A percentile compares a stretch with the other conserved stretches of the same genome.
phyloP scores from a whole-genome alignment of 352 stramenopile genomes.

The Nannochloropsis limnetica region DNA sequence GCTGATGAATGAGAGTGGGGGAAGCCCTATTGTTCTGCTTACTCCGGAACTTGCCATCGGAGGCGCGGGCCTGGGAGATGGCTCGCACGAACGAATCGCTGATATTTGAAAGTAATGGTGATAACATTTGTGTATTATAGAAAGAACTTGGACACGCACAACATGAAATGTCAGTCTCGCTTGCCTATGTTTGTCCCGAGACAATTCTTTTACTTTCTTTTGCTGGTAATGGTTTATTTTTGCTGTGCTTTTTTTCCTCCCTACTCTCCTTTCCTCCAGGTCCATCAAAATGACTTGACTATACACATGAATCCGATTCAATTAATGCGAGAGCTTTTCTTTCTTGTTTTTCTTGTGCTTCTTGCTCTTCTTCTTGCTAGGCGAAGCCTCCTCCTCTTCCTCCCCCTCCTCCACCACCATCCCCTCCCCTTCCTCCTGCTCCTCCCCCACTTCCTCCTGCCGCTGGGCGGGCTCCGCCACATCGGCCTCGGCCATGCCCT shows the following conservation, averaged over 20 bases:
- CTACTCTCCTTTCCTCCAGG: too few relatives aligned
- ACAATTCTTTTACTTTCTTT: too few relatives aligned
- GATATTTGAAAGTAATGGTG: neutral
- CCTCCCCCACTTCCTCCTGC: constrained; percentile 42
- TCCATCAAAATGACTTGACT: neutral
- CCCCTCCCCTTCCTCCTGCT: constrained; percentile 40
- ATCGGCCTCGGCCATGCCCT: neutral
- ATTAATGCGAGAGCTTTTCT: constrained; percentile 40
- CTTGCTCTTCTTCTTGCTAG: constrained; percentile 72
- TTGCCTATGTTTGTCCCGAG: neutral
- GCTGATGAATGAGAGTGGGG: constrained; percentile 16
- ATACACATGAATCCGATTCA: neutral
- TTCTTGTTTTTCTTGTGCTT: constrained; percentile 62
- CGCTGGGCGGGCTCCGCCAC: neutral
- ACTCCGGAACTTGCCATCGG: neutral
- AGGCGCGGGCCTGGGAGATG: neutral
- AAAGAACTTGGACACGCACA: neutral
- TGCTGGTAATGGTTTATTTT: neutral
- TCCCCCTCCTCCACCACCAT: constrained; percentile 43
- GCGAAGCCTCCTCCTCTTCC: constrained; percentile 57
- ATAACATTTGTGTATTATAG: neutral
- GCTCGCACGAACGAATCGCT: constrained; percentile 4
- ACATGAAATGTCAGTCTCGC: neutral
- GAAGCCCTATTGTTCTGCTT: neutral
- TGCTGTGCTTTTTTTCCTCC: neutral